Evolutionary conservation across 148 eudicot species (phyloP).

Genomic region (Fagopyrum esculentum): DNA sequence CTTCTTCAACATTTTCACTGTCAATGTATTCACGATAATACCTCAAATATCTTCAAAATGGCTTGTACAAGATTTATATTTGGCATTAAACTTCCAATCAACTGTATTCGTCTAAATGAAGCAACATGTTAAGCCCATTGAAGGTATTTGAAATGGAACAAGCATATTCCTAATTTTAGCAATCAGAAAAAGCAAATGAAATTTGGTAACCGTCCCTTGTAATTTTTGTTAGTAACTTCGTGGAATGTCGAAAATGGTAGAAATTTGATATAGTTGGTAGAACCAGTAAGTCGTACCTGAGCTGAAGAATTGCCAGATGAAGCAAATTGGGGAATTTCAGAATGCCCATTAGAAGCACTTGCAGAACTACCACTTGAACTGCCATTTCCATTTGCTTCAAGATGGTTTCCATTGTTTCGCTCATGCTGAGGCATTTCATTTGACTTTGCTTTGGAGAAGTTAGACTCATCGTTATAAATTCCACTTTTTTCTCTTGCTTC

Average conservation of each 20-base stretch:
- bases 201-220: neutral
- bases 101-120: neutral
- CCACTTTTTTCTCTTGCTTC: conserved; percentile 55
- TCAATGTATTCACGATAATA: neutral
- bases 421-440: conserved; percentile 48
- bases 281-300: conserved; percentile 34
- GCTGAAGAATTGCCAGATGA: conserved; percentile 38
- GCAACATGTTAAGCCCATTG: neutral
- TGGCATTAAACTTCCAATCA: neutral
- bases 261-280: neutral
- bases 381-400: conserved; percentile 45
- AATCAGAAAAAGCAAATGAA: neutral
- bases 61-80: neutral
- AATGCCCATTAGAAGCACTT: conserved; percentile 43
- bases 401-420: conserved; percentile 42
- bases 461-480: conserved; percentile 33
- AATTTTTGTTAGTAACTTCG: neutral
- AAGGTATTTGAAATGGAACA: too few relatives aligned
- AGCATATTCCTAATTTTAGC: neutral
- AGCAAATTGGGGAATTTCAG: conserved; percentile 41
- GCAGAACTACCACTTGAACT: conserved; percentile 31
- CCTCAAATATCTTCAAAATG: neutral
- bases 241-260: neutral
- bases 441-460: conserved; percentile 28
- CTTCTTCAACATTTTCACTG: too few relatives aligned